These are phyloP conservation scores for Pharnaceum exiguum DNA, from an alignment of 148 eudicot species.

Conservation along the genomic window DNA sequence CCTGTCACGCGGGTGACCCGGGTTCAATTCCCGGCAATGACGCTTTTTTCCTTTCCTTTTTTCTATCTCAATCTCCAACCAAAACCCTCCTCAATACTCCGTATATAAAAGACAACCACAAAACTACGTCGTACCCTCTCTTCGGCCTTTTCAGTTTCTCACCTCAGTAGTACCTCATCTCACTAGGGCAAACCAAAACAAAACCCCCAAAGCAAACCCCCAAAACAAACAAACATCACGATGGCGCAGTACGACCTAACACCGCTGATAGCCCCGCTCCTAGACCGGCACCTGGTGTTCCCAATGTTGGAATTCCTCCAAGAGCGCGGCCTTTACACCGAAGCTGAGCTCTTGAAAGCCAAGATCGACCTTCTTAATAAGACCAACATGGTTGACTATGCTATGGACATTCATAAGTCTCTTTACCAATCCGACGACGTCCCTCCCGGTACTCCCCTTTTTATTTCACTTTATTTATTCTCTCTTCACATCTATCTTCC, in stretches of 20 bases:
- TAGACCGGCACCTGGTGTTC: slow-evolving; percentile 80
- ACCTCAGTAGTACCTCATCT: too few species aligned
- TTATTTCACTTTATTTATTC: too few species aligned
- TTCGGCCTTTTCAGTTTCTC: too few species aligned
- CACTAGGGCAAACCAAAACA: too few species aligned
- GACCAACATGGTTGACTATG: slow-evolving; percentile 97
- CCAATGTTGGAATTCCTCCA: slow-evolving; percentile 85
- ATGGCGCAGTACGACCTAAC: slow-evolving; percentile 83
- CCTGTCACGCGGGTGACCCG: slow-evolving; percentile 83
- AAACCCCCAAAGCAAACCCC: background rate
- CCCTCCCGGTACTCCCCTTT: slow-evolving; percentile 98
- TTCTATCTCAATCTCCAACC: too few species aligned
- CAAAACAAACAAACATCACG: slow-evolving; percentile 8
- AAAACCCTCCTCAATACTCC: too few species aligned
- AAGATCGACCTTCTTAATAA: slow-evolving; percentile 83
- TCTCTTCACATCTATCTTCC: background rate
- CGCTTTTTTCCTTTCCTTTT: background rate
- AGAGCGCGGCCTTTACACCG: slow-evolving; percentile 54
- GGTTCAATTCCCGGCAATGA: slow-evolving; percentile 79
- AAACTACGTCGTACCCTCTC: too few species aligned
- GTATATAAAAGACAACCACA: too few species aligned
- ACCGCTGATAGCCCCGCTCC: slow-evolving; percentile 60
- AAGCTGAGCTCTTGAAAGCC: slow-evolving; percentile 63
- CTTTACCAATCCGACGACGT: slow-evolving; percentile 85
- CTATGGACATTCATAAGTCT: slow-evolving; percentile 95